Evolutionary conservation across 2,329 filamentous ascomycete species (phyloP).

Genomic region (Aureobasidium mangrovei): DNA sequence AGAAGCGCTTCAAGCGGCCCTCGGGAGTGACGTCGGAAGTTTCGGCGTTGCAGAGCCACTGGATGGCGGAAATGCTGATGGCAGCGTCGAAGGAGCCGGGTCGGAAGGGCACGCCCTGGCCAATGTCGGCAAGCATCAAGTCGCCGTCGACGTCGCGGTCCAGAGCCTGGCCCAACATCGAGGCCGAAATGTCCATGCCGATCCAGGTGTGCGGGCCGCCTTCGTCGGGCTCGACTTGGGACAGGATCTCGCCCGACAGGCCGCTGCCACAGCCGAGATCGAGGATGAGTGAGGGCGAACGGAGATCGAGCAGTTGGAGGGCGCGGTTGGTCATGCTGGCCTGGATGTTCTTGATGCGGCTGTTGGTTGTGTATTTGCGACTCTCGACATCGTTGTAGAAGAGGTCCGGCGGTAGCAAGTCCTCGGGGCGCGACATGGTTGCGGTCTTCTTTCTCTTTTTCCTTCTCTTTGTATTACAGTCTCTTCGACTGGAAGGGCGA

Average conservation of each 20-base stretch:
- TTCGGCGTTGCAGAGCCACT: conserved; percentile 97
- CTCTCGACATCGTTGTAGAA: conserved; percentile 96
- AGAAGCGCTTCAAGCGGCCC: conserved; percentile 74
- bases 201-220: conserved; percentile 89
- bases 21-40: conserved; percentile 73
- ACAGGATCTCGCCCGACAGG: conserved; percentile 87
- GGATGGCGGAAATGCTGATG: conserved; percentile 90
- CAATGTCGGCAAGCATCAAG: conserved; percentile 87
- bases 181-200: conserved; percentile 90
- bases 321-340: conserved; percentile 89
- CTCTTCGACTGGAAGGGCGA: too few species aligned
- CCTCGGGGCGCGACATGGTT: conserved; percentile 93
- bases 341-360: conserved; percentile 92
- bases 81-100: conserved; percentile 90
- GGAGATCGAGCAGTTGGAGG: conserved; percentile 79
- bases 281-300: conserved; percentile 74
- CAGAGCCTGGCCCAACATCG: conserved; percentile 94
- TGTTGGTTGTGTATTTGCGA: conserved; percentile 93
- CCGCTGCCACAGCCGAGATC: conserved; percentile 96
- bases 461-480: too few species aligned
- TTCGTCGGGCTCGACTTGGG: conserved; percentile 56
- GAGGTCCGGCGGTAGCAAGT: conserved; percentile 87
- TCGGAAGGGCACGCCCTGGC: conserved; percentile 89
- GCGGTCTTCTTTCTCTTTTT: conserved; percentile 10
- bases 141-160: conserved; percentile 90